Conservation (phyloP, 768 basidiomycete genomes). For the Collybia mongolica region DNA sequence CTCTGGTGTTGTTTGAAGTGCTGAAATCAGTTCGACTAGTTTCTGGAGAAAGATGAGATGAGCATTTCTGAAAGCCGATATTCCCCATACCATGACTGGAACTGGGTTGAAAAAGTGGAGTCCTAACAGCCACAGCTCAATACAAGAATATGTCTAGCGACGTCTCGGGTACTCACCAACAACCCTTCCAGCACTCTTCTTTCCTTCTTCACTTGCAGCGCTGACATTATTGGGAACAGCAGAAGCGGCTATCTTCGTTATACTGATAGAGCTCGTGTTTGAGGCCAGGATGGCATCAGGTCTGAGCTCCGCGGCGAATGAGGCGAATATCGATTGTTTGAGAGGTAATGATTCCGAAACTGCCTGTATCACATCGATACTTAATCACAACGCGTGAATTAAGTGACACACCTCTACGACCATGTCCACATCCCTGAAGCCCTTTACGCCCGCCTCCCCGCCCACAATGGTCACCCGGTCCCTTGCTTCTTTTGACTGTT, state of each 20-base stretch:
- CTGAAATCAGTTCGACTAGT: constrained; percentile 94
- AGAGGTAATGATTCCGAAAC: constrained; percentile 81
- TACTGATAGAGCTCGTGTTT: constrained; percentile 93
- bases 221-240: constrained; percentile 59
- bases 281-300: constrained; percentile 82
- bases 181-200: constrained; percentile 66
- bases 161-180: constrained; percentile 54
- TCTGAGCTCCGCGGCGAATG: constrained; percentile 64
- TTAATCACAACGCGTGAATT: not conserved
- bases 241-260: constrained; percentile 89
- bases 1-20: constrained; percentile 81
- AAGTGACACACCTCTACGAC: constrained; percentile 71
- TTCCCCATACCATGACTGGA: constrained; percentile 76
- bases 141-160: not conserved
- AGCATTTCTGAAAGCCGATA: not conserved
- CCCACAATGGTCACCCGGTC: constrained; percentile 63
- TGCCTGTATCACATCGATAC: constrained; percentile 46
- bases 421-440: constrained; percentile 81
- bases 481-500: constrained; percentile 72
- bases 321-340: constrained; percentile 76
- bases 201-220: constrained; percentile 63
- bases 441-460: constrained; percentile 45
- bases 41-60: constrained; percentile 43
- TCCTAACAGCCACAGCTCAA: constrained; percentile 36
- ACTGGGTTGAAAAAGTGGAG: constrained; percentile 97